Base-by-base conservation (phyloP, 495 filamentous ascomycete species). In the Umbilicaria muhlenbergii region DNA sequence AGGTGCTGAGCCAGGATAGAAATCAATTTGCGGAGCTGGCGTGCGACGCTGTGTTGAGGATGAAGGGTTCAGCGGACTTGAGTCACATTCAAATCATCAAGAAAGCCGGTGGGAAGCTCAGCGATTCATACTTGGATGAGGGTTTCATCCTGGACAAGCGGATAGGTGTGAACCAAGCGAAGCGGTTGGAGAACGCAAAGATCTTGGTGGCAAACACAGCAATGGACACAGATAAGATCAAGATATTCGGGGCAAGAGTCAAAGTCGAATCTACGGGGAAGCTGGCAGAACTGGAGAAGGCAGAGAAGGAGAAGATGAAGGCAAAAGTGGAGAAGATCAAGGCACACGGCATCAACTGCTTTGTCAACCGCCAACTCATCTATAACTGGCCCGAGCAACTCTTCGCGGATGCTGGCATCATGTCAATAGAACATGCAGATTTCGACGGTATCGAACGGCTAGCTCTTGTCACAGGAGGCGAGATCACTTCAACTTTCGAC, bases 341-440 rank as follows among this genome's bases (percentile, higher is more conserved):
- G 76, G 75, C 86, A 32, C 92, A 98, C 55, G 91, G 91, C 34
- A 94, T 98, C 68, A 98, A 98, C 74, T 96, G 92, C 70, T 98
- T 98, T 66, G 92, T 98, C 58, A 98, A 98, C 71, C 73, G 91
- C 48, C 91, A 98, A 58, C 74, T 98, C 37, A 98, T 98, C 65
- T 98, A 98, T 74, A 98, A 98, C 74, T 96, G 91, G 89, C 91
- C 91, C 32, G 91, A 98, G 61, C 92, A 96, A 65, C 81, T 98
- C 39, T 98, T 98, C 60, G 83, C 89, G 18, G 91, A 98, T 59
- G 89, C 87, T 10, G 92, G 91, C 41, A 96, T 98, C 63, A 78
- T 92, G 68, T 94, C 88, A 13, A 98, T 98, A 53, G 91, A 98
- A 69, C 91, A 98, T 59, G 91, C 91, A 47, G 91, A 98, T 62